phyloP scores from a whole-genome alignment of 163 green algal species.

The Chloromonas sp. region DNA sequence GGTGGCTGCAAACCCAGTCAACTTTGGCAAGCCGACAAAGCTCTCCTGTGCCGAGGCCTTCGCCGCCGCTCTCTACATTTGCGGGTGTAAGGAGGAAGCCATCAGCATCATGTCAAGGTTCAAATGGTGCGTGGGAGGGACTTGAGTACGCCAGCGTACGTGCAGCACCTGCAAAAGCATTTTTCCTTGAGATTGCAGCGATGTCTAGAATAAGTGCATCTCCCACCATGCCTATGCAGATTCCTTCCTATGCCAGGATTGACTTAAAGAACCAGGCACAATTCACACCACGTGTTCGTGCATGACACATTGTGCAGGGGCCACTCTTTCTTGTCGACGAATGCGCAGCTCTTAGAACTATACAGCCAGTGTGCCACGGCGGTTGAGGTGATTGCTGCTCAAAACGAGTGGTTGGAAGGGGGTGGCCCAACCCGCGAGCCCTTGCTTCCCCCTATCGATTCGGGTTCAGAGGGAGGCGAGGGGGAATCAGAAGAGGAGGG shows the following conservation, averaged over 20 bases:
- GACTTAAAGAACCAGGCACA: too few species aligned
- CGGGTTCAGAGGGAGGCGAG: constrained; percentile 1
- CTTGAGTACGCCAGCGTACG: background rate
- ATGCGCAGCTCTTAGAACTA: constrained; percentile 80
- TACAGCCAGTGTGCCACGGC: constrained; percentile 77
- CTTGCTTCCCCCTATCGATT: too few species aligned
- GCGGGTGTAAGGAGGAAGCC: constrained; percentile 65
- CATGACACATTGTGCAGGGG: constrained; percentile 55
- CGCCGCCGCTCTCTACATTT: constrained; percentile 89
- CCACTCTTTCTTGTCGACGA: constrained; percentile 90
- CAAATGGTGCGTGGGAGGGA: constrained; percentile 72
- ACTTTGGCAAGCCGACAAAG: constrained; percentile 91
- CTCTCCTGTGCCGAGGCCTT: constrained; percentile 96
- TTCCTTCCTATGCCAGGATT: too few species aligned
- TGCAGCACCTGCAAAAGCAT: background rate
- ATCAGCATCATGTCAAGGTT: constrained; percentile 77
- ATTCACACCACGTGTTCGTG: background rate
- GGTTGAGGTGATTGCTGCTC: constrained; percentile 73
- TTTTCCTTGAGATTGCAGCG: too few species aligned
- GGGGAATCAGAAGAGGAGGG: background rate
- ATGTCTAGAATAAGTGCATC: too few species aligned
- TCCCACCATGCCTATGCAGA: too few species aligned
- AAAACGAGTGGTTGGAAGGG: constrained; percentile 52
- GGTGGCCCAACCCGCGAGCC: background rate
- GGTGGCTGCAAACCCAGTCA: constrained; percentile 95